These are phyloP conservation scores for Aurifilum marmelostoma DNA, from an alignment of 2,329 filamentous ascomycete species.

Conservation along the genomic window DNA sequence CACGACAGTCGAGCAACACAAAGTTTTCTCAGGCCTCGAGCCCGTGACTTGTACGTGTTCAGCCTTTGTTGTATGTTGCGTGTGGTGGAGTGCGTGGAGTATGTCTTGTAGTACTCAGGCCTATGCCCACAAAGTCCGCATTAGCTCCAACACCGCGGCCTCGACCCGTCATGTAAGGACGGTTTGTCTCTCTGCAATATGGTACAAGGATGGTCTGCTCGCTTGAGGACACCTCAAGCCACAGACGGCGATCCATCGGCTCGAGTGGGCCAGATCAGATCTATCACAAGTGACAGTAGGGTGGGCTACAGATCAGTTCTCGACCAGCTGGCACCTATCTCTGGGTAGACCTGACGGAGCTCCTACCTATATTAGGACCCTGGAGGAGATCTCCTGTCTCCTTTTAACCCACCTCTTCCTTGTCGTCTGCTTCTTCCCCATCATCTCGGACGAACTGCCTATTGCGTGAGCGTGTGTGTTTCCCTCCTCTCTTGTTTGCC, in stretches of 20 bases:
- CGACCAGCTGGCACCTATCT: not conserved
- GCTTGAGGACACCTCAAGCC: slow-evolving; percentile 21
- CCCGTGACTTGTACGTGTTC: slow-evolving; percentile 5
- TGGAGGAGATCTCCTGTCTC: slow-evolving; percentile 23
- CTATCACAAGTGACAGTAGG: slow-evolving; percentile 24
- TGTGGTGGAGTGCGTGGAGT: not conserved
- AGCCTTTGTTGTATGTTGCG: slow-evolving; percentile 6
- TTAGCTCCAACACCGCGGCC: slow-evolving; percentile 17
- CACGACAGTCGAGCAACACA: slow-evolving; percentile 15
- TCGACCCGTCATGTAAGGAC: slow-evolving; percentile 10
- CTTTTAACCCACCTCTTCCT: slow-evolving; percentile 11
- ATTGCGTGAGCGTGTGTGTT: slow-evolving; percentile 11
- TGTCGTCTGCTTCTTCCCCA: slow-evolving; percentile 9
- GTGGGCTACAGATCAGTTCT: slow-evolving; percentile 15
- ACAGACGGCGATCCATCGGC: slow-evolving; percentile 21
- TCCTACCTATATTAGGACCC: slow-evolving; percentile 19
- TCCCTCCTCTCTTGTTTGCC: not conserved
- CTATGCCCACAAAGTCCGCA: slow-evolving; percentile 3
- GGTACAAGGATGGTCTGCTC: slow-evolving; percentile 21
- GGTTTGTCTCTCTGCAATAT: slow-evolving; percentile 9
- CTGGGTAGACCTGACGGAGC: slow-evolving; percentile 1
- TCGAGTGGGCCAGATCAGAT: slow-evolving; percentile 20
- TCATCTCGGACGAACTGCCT: slow-evolving; percentile 13
- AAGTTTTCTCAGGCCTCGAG: not conserved
- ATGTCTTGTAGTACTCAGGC: slow-evolving; percentile 10